These are phyloP conservation scores for Yamadazyma membranifaciens DNA, from an alignment of 1,139 yeast genomes.

Conservation along the genomic window DNA sequence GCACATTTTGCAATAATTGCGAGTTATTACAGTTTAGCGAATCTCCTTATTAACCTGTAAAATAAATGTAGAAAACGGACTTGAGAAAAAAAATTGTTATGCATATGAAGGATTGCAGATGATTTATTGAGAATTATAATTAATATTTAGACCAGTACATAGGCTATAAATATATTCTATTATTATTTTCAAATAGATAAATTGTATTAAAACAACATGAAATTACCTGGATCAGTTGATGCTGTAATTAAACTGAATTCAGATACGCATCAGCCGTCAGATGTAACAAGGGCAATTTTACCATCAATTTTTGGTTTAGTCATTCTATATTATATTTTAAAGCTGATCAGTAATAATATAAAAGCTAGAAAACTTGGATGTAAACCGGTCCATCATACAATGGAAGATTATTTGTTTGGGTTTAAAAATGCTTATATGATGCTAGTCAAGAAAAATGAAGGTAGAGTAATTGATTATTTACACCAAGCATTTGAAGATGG, in stretches of 20 bases:
- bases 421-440: slow-evolving; percentile 18
- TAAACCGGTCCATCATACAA: background rate
- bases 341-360: background rate
- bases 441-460: slow-evolving; percentile 20
- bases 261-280: too few species aligned
- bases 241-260: too few species aligned
- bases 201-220: too few species aligned
- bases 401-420: slow-evolving; percentile 23
- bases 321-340: background rate
- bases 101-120: background rate
- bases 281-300: background rate
- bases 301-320: background rate
- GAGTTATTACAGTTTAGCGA: background rate
- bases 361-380: slow-evolving; percentile 2
- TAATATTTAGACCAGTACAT: too few species aligned
- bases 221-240: too few species aligned
- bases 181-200: background rate
- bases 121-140: too few species aligned
- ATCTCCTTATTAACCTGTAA: slow-evolving; percentile 1
- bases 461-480: slow-evolving; percentile 23
- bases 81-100: background rate
- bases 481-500: slow-evolving; percentile 15
- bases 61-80: background rate
- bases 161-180: too few species aligned
- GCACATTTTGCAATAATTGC: too few species aligned